A percentile compares a stretch with the other conserved stretches of the same genome.
Evolutionary conservation across 1,284 basidiomycete genomes (phyloP).

Genomic region (Schizophyllum amplum): DNA sequence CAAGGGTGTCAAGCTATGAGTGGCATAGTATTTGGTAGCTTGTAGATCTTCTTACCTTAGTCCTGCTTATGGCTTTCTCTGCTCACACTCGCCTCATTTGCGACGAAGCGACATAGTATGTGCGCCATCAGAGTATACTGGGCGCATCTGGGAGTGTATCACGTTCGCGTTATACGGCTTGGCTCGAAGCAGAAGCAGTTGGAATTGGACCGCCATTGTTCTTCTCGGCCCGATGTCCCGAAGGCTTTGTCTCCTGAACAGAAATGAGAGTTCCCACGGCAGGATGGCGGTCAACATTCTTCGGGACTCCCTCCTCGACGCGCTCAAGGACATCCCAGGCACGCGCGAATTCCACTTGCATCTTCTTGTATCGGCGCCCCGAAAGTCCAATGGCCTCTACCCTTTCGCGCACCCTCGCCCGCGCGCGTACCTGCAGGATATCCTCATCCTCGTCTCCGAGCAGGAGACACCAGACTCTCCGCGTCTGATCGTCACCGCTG

Average conservation of each 20-base stretch:
- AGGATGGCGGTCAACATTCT: conserved; percentile 23
- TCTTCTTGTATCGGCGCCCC: conserved; percentile 65
- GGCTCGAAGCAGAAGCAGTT: too few relatives aligned
- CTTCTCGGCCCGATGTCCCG: not conserved
- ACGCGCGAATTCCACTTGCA: conserved; percentile 67
- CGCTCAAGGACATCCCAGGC: conserved; percentile 52
- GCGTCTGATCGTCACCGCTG: conserved; percentile 60
- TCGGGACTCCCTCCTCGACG: conserved; percentile 55
- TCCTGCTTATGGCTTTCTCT: too few relatives aligned
- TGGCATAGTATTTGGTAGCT: too few relatives aligned
- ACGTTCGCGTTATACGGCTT: too few relatives aligned
- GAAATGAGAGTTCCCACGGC: not conserved
- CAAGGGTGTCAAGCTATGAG: conserved; percentile 72
- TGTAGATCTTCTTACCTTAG: not conserved
- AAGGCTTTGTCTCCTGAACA: not conserved
- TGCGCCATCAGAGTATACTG: too few relatives aligned
- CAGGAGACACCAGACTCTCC: conserved; percentile 19
- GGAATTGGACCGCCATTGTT: not conserved
- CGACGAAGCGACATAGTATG: too few relatives aligned
- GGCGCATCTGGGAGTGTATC: too few relatives aligned
- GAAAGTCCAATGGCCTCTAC: conserved; percentile 63
- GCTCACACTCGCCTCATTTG: too few relatives aligned
- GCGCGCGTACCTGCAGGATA: conserved; percentile 60
- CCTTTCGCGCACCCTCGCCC: conserved; percentile 65
- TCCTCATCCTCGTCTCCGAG: conserved; percentile 70